These are phyloP conservation scores for Talaromyces sp. DNA, from an alignment of 2,329 filamentous ascomycete genomes.

Conservation along the genomic window DNA sequence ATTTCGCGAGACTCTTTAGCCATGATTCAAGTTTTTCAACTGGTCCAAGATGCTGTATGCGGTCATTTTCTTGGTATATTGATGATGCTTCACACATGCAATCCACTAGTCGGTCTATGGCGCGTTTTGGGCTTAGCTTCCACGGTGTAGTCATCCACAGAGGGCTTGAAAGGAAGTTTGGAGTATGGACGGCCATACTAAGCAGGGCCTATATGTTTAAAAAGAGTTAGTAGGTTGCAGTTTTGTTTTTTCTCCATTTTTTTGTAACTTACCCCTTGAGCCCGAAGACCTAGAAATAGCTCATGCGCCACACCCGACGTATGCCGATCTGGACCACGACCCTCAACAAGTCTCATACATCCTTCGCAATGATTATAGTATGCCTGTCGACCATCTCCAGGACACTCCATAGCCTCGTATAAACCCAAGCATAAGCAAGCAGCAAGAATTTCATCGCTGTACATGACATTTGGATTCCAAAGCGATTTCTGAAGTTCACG, in stretches of 20 bases:
- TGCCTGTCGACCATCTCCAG: conserved; percentile 23
- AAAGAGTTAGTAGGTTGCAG: not conserved
- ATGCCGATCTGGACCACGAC: conserved; percentile 31
- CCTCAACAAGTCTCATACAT: conserved; percentile 28
- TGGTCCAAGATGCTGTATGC: conserved; percentile 17
- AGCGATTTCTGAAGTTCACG: conserved; percentile 34
- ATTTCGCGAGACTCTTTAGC: conserved; percentile 20
- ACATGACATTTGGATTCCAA: conserved; percentile 26
- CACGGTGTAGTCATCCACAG: conserved; percentile 31
- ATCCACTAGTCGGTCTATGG: conserved; percentile 27
- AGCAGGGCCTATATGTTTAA: conserved; percentile 25
- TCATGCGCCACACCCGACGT: conserved; percentile 27
- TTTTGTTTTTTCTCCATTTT: no score
- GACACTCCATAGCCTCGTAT: conserved; percentile 36
- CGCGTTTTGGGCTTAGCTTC: conserved; percentile 22
- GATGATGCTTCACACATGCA: conserved; percentile 24
- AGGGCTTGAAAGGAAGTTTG: conserved; percentile 26
- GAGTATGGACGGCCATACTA: conserved; percentile 20
- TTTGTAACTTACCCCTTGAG: conserved; percentile 19
- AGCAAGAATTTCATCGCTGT: conserved; percentile 33
- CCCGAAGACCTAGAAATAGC: conserved; percentile 29
- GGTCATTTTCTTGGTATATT: conserved; percentile 20
- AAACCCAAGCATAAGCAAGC: conserved; percentile 33
- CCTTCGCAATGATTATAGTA: conserved; percentile 32
- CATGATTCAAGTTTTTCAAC: conserved; percentile 15